A percentile compares a stretch with the other conserved stretches of the same genome.
Evolutionary conservation across 2,329 filamentous ascomycete genomes (phyloP).

Genomic region (Curvularia sp.): DNA sequence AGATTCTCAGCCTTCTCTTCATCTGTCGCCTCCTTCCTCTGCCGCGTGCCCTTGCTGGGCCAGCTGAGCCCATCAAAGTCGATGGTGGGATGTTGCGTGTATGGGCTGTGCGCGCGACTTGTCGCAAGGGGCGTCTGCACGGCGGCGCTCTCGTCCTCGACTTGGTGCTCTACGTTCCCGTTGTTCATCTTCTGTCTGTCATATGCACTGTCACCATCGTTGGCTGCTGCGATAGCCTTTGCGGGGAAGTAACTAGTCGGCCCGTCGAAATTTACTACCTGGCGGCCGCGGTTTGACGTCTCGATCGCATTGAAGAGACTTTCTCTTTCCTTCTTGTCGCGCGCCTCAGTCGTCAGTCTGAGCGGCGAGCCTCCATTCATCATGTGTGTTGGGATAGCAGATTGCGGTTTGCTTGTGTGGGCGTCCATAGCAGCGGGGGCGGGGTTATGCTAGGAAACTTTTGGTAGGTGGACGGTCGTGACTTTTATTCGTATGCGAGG

Average conservation of each 20-base stretch:
- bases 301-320: slow-evolving; percentile 66
- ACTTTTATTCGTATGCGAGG: not conserved
- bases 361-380: slow-evolving; percentile 64
- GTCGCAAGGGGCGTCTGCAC: slow-evolving; percentile 61
- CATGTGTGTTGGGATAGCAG: slow-evolving; percentile 64
- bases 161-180: slow-evolving; percentile 54
- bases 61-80: slow-evolving; percentile 65
- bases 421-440: slow-evolving; percentile 51
- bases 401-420: slow-evolving; percentile 55
- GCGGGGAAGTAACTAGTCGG: slow-evolving; percentile 44
- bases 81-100: slow-evolving; percentile 59
- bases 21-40: slow-evolving; percentile 64
- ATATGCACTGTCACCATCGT: slow-evolving; percentile 15
- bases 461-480: not conserved
- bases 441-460: not conserved
- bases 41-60: slow-evolving; percentile 68
- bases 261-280: slow-evolving; percentile 55
- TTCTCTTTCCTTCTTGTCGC: slow-evolving; percentile 62
- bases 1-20: slow-evolving; percentile 65
- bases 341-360: slow-evolving; percentile 55
- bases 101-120: slow-evolving; percentile 60
- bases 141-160: slow-evolving; percentile 60
- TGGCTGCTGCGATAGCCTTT: slow-evolving; percentile 28
- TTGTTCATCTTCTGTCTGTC: slow-evolving; percentile 31
- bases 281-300: slow-evolving; percentile 61